Evolutionary conservation across 1,139 yeast species (phyloP).

Genomic region (Dujonia santamariae): DNA sequence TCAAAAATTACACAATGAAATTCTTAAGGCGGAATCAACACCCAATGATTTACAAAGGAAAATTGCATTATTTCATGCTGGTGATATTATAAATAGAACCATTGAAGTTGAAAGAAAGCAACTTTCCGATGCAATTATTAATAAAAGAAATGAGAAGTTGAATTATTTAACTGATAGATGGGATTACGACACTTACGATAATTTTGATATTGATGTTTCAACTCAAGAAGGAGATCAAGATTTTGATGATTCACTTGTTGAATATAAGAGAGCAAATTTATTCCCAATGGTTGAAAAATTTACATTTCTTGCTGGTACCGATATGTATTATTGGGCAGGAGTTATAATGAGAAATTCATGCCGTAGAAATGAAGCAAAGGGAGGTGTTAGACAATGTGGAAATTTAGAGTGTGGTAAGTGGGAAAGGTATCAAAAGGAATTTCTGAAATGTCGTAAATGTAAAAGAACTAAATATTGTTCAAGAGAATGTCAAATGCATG

Average conservation of each 20-base stretch:
- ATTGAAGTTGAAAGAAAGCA: slow-evolving; percentile 34
- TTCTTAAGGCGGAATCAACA: slow-evolving; percentile 34
- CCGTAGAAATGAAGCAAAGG: slow-evolving; percentile 78
- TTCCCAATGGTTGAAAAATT: slow-evolving; percentile 92
- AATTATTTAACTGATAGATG: slow-evolving; percentile 32
- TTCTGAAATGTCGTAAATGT: slow-evolving; percentile 92
- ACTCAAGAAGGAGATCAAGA: slow-evolving; percentile 34
- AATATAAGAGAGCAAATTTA: slow-evolving; percentile 60
- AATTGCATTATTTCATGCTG: slow-evolving; percentile 40
- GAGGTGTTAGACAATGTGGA: slow-evolving; percentile 95
- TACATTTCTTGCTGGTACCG: slow-evolving; percentile 70
- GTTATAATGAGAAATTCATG: slow-evolving; percentile 95
- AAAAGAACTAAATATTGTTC: slow-evolving; percentile 94
- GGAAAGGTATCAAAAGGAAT: slow-evolving; percentile 88
- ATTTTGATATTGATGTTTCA: slow-evolving; percentile 48
- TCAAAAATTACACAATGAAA: slow-evolving; percentile 29
- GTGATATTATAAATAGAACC: slow-evolving; percentile 29
- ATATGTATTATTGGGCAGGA: slow-evolving; percentile 94
- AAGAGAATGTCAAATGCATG: slow-evolving; percentile 83
- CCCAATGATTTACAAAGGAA: slow-evolving; percentile 34
- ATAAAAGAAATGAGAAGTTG: slow-evolving; percentile 32
- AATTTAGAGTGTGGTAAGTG: slow-evolving; percentile 92
- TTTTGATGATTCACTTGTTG: slow-evolving; percentile 47
- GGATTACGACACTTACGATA: slow-evolving; percentile 58
- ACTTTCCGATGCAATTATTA: slow-evolving; percentile 30